phyloP scores from a whole-genome alignment of 192 early-diverging fungal genomes.

The Gamsiella multidivaricata region DNA sequence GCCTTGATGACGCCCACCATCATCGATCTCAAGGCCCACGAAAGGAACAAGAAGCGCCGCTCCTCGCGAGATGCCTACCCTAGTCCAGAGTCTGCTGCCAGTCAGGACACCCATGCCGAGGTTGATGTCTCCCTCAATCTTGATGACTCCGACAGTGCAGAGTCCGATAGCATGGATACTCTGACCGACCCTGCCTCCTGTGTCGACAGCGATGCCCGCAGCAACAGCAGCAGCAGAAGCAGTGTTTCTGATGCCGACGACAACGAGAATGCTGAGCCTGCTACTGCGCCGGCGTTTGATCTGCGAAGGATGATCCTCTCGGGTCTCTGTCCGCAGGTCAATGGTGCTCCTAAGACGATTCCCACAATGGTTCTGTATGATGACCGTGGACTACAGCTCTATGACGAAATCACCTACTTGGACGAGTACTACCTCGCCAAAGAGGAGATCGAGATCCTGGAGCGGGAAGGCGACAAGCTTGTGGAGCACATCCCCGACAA shows the following conservation, averaged over 20 bases:
- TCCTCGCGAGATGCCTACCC: constrained; percentile 13
- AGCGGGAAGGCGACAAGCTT: constrained; percentile 69
- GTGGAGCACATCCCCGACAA: constrained; percentile 70
- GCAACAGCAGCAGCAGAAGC: constrained; percentile 12
- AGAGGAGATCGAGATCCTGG: constrained; percentile 87
- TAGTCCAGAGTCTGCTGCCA: constrained; percentile 13
- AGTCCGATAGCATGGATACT: constrained; percentile 32
- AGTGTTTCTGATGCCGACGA: not conserved
- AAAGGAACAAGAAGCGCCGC: not conserved
- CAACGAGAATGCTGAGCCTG: not conserved
- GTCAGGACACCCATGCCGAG: not conserved
- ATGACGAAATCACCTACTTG: constrained; percentile 90
- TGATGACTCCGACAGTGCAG: constrained; percentile 16
- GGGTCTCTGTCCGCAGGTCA: constrained; percentile 29
- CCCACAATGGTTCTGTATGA: constrained; percentile 92
- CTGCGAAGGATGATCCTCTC: constrained; percentile 41
- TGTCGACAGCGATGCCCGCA: not conserved
- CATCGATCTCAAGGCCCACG: constrained; percentile 34
- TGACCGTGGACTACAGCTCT: constrained; percentile 83
- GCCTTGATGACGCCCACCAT: constrained; percentile 20
- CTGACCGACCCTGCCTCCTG: constrained; percentile 21
- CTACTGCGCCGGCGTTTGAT: constrained; percentile 9
- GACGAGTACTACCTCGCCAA: constrained; percentile 90
- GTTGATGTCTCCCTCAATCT: constrained; percentile 3
- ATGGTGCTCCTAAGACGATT: constrained; percentile 62